Conservation (phyloP, 1,139 yeast genomes). For the Yarrowia galli region DNA sequence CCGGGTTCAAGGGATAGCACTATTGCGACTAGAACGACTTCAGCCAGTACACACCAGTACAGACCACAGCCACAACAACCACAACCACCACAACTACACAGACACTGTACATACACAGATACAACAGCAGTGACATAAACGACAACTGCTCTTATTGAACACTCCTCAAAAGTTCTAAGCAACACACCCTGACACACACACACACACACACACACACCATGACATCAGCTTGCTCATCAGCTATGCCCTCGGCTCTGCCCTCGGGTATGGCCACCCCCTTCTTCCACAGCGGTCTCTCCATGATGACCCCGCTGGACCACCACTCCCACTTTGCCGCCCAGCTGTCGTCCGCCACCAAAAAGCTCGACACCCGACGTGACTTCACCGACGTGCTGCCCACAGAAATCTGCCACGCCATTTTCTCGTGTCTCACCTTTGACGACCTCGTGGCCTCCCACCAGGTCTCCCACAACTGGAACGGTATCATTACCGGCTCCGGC, state of each 20-base stretch:
- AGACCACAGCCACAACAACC: too few relatives aligned
- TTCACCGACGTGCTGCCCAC: slow-evolving; percentile 21
- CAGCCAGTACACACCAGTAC: not conserved
- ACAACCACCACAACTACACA: too few relatives aligned
- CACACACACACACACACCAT: not conserved
- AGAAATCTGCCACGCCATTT: slow-evolving; percentile 24
- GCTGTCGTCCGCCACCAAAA: slow-evolving; percentile 8
- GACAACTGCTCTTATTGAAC: too few relatives aligned
- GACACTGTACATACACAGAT: too few relatives aligned
- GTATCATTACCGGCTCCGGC: slow-evolving; percentile 14
- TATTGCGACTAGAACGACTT: too few relatives aligned
- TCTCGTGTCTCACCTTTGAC: slow-evolving; percentile 28
- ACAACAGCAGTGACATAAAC: too few relatives aligned
- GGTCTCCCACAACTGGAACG: slow-evolving; percentile 24
- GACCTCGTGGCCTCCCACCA: slow-evolving; percentile 27
- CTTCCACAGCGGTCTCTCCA: slow-evolving; percentile 8
- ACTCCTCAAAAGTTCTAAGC: too few relatives aligned
- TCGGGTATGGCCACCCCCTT: slow-evolving; percentile 32
- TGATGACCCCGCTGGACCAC: slow-evolving; percentile 30
- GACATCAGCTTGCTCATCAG: slow-evolving; percentile 21
- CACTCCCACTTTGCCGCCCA: slow-evolving; percentile 25
- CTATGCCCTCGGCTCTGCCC: slow-evolving; percentile 21
- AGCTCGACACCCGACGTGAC: slow-evolving; percentile 18
- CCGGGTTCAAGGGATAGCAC: too few relatives aligned
- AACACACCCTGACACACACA: too few relatives aligned